Evolutionary conservation across 495 filamentous ascomycete genomes (phyloP).

Genomic region (Aspergillus carlsbadensis): DNA sequence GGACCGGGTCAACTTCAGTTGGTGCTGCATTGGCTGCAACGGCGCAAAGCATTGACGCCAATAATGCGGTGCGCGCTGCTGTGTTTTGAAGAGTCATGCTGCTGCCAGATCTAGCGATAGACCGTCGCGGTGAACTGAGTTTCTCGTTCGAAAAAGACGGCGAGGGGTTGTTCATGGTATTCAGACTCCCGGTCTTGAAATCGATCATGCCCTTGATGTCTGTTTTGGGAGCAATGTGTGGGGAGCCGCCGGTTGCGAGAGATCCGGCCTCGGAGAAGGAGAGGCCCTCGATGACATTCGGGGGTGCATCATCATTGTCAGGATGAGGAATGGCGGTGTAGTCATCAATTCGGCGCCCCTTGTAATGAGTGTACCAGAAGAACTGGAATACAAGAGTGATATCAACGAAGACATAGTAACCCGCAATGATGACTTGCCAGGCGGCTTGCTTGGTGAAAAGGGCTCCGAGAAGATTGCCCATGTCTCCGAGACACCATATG

Average conservation of each 20-base stretch:
- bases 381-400: constrained; percentile 62
- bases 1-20: constrained; percentile 22
- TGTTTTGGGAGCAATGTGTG: constrained; percentile 19
- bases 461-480: constrained; percentile 66
- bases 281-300: constrained; percentile 32
- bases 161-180: constrained; percentile 21
- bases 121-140: constrained; percentile 30
- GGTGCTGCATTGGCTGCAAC: constrained; percentile 44
- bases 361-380: constrained; percentile 64
- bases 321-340: constrained; percentile 25
- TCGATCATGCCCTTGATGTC: constrained; percentile 34
- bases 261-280: constrained; percentile 25
- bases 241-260: constrained; percentile 6
- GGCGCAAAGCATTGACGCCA: constrained; percentile 47
- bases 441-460: constrained; percentile 64
- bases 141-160: constrained; percentile 45
- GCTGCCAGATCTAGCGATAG: constrained; percentile 24
- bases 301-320: constrained; percentile 20
- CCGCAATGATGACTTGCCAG: constrained; percentile 69
- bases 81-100: constrained; percentile 31
- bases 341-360: constrained; percentile 32
- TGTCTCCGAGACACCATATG: constrained; percentile 69
- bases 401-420: constrained; percentile 70
- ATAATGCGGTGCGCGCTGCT: constrained; percentile 44
- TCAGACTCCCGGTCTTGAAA: constrained; percentile 23